Evolutionary conservation across 2,329 filamentous ascomycete genomes (phyloP).

Genomic region (Trichophyton verrucosum): DNA sequence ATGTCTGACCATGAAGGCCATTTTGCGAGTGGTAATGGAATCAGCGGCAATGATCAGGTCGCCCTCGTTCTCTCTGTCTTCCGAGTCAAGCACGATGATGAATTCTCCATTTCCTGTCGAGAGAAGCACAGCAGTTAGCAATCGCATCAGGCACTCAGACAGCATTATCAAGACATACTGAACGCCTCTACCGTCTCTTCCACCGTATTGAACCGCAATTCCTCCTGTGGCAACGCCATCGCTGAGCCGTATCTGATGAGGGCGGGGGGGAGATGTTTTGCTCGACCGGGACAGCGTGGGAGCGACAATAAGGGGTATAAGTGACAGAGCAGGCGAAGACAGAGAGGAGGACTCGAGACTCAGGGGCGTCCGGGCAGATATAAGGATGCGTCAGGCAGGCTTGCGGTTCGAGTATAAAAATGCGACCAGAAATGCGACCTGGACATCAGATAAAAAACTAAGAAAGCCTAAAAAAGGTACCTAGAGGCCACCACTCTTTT

Average conservation of each 20-base stretch:
- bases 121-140: neutral
- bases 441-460: too few species aligned
- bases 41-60: conserved; percentile 91
- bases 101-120: conserved; percentile 65
- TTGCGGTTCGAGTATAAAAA: too few species aligned
- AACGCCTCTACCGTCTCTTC: conserved; percentile 32
- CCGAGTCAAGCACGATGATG: conserved; percentile 87
- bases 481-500: too few species aligned
- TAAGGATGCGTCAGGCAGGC: too few species aligned
- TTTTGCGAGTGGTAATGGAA: conserved; percentile 72
- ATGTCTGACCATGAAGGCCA: conserved; percentile 91
- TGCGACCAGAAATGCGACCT: too few species aligned
- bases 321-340: too few species aligned
- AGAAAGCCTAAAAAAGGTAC: too few species aligned
- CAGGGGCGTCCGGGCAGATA: too few species aligned
- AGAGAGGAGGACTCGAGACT: too few species aligned
- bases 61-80: conserved; percentile 91
- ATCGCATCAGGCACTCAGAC: neutral
- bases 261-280: neutral
- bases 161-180: conserved; percentile 21
- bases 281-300: neutral
- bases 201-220: conserved; percentile 30
- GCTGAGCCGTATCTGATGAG: conserved; percentile 2
- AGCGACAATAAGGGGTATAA: neutral
- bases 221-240: conserved; percentile 26